Evolutionary conservation across 2,329 filamentous ascomycete genomes (phyloP), one percentile per base, ranked within the genome.

Genomic region (Sarocladium brachiariae): DNA sequence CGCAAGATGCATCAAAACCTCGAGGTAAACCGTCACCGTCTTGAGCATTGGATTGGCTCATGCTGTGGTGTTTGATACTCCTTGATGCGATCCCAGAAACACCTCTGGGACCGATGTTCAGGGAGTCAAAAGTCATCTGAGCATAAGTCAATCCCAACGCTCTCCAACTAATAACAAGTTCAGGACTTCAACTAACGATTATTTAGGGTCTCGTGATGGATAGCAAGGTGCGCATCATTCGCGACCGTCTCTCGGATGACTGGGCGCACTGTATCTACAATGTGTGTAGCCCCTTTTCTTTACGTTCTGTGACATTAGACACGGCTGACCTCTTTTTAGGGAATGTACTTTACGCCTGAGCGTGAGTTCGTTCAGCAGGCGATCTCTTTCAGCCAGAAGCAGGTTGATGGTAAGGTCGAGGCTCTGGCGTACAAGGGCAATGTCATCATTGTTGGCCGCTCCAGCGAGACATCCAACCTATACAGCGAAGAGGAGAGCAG

Each of bases 321-420:
- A 43, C 51, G 16, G 52, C 57, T 76, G 76, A 59, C 31, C n/a
- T 30, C 16, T 39, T n/a, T 27, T 11, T 23, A 18, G 27, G 74
- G 76, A 56, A 71, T 79, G 62, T 68, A 67, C 58, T 81, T 81
- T 63, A 76, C 70, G 21, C 78, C 77, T 27, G 63, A 68, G 57
- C 58, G 63, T 1, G 77, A 81, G 63, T 77, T 80, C 56, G 63
- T 81, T 50, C 71, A 90, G 70, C 76, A 81, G 63, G 77, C 77
- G 59, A 78, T 86, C 60, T 61, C 72, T 49, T 76, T 77, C 56
- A 74, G 70, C 38, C 83, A 87, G 65, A 76, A 78, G 65, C 71
- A 72, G 52, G 67, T 70, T 2, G 46, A 58, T n/a, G 63, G 62
- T 47, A 56, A 56, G 46, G 63, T 69, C 47, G 56, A 52, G 11